Conservation (phyloP, 352 stramenopile species). For the Thraustochytrium sp. region DNA sequence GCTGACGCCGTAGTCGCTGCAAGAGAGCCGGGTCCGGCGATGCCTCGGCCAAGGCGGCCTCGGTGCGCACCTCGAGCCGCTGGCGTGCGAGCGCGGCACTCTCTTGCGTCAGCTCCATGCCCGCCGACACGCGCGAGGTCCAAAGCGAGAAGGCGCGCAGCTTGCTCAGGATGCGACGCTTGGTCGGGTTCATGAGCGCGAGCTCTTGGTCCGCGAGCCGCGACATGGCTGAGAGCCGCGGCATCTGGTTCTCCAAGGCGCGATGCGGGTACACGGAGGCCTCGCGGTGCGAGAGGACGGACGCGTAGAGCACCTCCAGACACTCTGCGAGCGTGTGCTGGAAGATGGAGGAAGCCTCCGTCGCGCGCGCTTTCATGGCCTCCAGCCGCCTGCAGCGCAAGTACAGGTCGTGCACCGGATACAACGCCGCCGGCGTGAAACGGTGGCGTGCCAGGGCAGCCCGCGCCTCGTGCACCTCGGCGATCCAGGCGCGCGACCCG, state of each 20-base stretch:
- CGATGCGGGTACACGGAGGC: not conserved
- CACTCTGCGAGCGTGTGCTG: not conserved
- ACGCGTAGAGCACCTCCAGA: not conserved
- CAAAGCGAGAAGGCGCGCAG: not conserved
- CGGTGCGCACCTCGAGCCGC: not conserved
- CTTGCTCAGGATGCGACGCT: not conserved
- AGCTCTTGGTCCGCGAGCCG: conserved; percentile 3
- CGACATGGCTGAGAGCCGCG: not conserved
- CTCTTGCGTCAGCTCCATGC: not conserved
- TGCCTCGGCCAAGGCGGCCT: not conserved
- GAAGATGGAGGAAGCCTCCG: not conserved
- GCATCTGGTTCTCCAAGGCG: not conserved
- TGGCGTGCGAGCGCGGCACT: not conserved
- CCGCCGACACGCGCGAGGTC: not conserved
- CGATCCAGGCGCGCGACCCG: not conserved
- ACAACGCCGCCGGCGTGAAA: not conserved
- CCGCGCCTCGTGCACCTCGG: not conserved
- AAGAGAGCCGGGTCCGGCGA: not conserved
- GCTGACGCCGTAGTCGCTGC: not conserved
- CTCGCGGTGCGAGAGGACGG: not conserved
- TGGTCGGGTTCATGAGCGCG: not conserved
- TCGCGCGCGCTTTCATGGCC: not conserved
- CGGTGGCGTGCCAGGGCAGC: not conserved
- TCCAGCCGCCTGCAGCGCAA: not conserved
- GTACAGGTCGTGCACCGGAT: not conserved